Conservation (phyloP, 768 basidiomycete genomes). For the Trametes elegans region DNA sequence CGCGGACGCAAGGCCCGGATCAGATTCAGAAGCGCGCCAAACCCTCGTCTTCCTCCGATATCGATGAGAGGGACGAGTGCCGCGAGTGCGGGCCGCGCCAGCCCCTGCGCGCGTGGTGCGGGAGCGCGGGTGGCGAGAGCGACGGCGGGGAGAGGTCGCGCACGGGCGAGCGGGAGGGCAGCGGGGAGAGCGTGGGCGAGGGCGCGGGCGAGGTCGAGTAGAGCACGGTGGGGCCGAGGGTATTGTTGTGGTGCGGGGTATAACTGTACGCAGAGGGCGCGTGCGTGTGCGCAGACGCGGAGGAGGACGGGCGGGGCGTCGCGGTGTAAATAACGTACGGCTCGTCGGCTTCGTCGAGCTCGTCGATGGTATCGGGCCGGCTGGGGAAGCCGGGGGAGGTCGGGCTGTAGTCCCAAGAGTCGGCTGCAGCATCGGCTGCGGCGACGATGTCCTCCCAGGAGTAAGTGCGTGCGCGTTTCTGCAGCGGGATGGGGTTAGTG, state of each 20-base stretch:
- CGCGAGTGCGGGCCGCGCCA: conserved; percentile 22
- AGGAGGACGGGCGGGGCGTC: conserved; percentile 21
- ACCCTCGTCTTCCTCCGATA: conserved; percentile 25
- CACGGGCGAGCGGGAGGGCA: background rate
- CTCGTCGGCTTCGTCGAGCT: conserved; percentile 18
- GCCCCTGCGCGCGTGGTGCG: background rate
- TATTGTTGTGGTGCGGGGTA: background rate
- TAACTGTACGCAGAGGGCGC: conserved; percentile 2
- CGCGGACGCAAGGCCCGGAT: background rate
- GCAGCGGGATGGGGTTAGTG: background rate
- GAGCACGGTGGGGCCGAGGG: conserved; percentile 5
- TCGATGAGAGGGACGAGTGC: conserved; percentile 26
- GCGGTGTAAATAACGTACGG: conserved; percentile 27
- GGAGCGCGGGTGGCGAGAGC: background rate
- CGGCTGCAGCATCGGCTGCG: conserved; percentile 20
- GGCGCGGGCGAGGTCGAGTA: conserved; percentile 14
- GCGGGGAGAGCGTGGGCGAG: conserved; percentile 8
- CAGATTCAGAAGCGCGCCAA: conserved; percentile 15
- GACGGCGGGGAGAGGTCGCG: conserved; percentile 5
- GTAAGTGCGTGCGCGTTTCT: conserved; percentile 19
- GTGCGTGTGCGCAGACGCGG: background rate
- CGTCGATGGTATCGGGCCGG: conserved; percentile 19
- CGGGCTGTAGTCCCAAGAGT: conserved; percentile 14
- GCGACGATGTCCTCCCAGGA: conserved; percentile 24
- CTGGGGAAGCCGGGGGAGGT: background rate